Evolutionary conservation across 2,329 filamentous ascomycete genomes (phyloP).

Genomic region (Ascomycota sp.): DNA sequence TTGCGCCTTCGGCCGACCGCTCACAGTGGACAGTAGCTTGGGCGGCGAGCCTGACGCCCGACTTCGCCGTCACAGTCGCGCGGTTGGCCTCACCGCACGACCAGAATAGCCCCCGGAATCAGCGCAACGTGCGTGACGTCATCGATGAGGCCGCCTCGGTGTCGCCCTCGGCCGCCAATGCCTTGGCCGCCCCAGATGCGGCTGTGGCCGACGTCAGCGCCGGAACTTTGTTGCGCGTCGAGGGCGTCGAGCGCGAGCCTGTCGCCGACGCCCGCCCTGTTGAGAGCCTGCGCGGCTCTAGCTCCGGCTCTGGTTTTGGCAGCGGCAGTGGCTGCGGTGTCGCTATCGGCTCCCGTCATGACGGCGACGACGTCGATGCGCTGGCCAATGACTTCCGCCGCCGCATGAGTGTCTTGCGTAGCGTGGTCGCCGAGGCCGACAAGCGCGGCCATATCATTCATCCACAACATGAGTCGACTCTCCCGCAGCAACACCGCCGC

Average conservation of each 20-base stretch:
- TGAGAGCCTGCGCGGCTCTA: no score
- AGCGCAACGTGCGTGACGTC: no score
- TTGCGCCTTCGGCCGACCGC: slow-evolving; percentile 20
- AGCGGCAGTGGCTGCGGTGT: slow-evolving; percentile 1
- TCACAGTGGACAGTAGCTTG: slow-evolving; percentile 36
- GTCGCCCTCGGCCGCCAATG: no score
- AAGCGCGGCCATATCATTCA: slow-evolving; percentile 16
- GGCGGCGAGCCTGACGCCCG: slow-evolving; percentile 50
- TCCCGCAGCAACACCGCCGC: no score
- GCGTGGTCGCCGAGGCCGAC: slow-evolving; percentile 30
- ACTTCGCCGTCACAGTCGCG: slow-evolving; percentile 43
- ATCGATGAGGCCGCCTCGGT: no score
- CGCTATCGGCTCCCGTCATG: slow-evolving; percentile 7
- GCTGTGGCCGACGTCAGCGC: slow-evolving; percentile 6
- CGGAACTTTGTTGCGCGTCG: slow-evolving; percentile 13
- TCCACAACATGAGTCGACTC: not conserved
- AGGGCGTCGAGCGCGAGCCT: slow-evolving; percentile 18
- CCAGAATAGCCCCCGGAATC: no score
- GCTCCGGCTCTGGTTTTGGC: slow-evolving; percentile 11
- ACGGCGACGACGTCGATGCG: slow-evolving; percentile 25
- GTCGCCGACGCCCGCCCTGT: slow-evolving; percentile 8
- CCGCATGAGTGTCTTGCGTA: slow-evolving; percentile 32
- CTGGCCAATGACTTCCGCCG: slow-evolving; percentile 37
- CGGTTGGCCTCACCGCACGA: slow-evolving; percentile 21
- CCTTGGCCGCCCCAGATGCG: slow-evolving; percentile 14